A percentile compares a stretch with the other conserved stretches of the same genome.
phyloP scores from a whole-genome alignment of 192 early-diverging fungal genomes.

The Podila horticola region DNA sequence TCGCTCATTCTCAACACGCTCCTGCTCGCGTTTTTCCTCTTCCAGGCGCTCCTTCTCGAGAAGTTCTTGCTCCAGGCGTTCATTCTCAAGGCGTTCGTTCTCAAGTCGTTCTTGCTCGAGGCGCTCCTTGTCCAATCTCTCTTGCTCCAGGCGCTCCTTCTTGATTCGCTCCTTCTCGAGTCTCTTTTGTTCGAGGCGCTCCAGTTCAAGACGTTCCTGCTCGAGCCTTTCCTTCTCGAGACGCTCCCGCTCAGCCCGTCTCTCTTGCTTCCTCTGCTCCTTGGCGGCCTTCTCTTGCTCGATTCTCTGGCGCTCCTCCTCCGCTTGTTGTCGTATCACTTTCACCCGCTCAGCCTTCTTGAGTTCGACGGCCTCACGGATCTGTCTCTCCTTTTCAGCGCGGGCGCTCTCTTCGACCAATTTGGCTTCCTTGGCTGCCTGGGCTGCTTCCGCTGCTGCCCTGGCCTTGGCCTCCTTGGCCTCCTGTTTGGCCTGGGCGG shows the following conservation, averaged over 20 bases:
- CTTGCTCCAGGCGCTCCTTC: conserved; percentile 8
- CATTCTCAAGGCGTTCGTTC: conserved; percentile 14
- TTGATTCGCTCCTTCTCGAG: conserved; percentile 10
- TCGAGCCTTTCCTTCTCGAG: conserved; percentile 16
- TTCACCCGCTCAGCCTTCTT: not conserved
- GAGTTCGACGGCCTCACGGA: not conserved
- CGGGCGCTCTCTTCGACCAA: not conserved
- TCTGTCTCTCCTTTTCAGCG: not conserved
- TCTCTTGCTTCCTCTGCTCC: not conserved
- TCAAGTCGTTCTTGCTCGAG: conserved; percentile 8
- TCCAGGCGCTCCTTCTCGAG: conserved; percentile 11
- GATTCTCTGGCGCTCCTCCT: not conserved
- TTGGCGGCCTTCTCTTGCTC: conserved; percentile 2
- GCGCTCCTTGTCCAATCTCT: conserved; percentile 4
- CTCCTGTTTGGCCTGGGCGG: not conserved
- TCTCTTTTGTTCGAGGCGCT: conserved; percentile 6
- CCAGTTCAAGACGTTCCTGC: conserved; percentile 14
- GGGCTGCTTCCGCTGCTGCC: not conserved
- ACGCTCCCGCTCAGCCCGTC: conserved; percentile 4
- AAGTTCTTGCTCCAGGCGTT: conserved; percentile 17
- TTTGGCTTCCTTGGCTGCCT: not conserved
- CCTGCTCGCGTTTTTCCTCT: not conserved
- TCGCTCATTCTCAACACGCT: not conserved
- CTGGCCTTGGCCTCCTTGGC: not conserved
- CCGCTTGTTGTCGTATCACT: not conserved